These are phyloP conservation scores for Calonectria pseudoturangicola DNA, from an alignment of 2,329 filamentous ascomycete species.

Conservation along the genomic window DNA sequence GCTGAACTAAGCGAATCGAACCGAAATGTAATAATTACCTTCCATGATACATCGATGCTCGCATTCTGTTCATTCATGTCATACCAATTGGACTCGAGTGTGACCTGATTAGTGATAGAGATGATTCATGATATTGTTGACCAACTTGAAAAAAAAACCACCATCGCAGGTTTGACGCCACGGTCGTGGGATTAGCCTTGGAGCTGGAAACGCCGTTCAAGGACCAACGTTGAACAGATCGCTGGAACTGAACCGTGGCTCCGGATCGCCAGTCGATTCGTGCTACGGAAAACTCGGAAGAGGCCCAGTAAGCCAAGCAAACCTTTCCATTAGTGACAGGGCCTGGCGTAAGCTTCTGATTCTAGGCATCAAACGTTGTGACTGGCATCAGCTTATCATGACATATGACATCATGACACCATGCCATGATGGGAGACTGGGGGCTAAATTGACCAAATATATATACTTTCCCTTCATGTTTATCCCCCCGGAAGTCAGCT, in stretches of 20 bases:
- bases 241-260: conserved; percentile 9
- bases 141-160: not conserved
- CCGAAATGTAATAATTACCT: too few species aligned
- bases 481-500: not conserved
- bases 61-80: not conserved
- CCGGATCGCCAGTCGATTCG: conserved; percentile 9
- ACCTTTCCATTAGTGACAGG: not conserved
- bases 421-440: not conserved
- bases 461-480: not conserved
- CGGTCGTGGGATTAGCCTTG: conserved; percentile 8
- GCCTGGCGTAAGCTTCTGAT: not conserved
- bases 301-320: conserved; percentile 7
- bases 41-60: too few species aligned
- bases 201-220: not conserved
- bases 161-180: conserved; percentile 6
- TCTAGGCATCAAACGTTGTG: not conserved
- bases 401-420: conserved; percentile 8
- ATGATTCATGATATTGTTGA: not conserved
- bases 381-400: conserved; percentile 7
- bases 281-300: not conserved
- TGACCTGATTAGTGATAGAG: not conserved
- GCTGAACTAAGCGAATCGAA: too few species aligned
- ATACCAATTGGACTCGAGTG: not conserved
- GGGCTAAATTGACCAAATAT: not conserved
- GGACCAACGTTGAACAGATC: not conserved